These are phyloP conservation scores for Narthecium ossifragum DNA, from an alignment of 106 monocot genomes.

Conservation along the genomic window DNA sequence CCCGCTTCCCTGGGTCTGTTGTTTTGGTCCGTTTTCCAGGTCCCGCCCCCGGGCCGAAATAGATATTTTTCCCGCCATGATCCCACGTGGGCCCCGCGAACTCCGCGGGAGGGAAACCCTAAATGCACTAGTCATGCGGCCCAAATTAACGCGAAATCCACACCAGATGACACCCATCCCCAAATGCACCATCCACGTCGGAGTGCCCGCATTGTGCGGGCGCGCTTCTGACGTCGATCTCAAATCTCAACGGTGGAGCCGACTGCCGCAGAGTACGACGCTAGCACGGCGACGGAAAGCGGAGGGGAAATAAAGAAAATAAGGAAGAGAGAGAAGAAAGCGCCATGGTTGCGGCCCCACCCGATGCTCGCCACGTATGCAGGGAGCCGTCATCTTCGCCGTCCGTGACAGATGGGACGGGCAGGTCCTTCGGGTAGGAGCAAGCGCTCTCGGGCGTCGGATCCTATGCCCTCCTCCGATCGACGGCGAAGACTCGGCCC, in stretches of 20 bases:
- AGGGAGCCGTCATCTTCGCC: slow-evolving; percentile 8
- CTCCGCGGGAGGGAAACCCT: background rate
- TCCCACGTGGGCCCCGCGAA: too few species aligned
- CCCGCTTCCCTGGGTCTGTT: too few species aligned
- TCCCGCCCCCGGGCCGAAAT: too few species aligned
- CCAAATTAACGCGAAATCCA: slow-evolving; percentile 29
- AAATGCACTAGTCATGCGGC: slow-evolving; percentile 29
- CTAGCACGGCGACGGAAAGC: too few species aligned
- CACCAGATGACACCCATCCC: slow-evolving; percentile 3
- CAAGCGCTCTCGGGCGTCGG: slow-evolving; percentile 14
- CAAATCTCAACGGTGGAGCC: too few species aligned
- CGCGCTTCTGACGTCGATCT: too few species aligned
- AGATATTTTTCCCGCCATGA: too few species aligned
- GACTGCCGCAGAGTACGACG: too few species aligned
- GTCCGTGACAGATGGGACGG: slow-evolving; percentile 51
- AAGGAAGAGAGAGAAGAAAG: background rate
- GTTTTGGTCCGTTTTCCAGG: too few species aligned
- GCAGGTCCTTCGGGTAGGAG: slow-evolving; percentile 11
- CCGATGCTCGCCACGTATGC: slow-evolving; percentile 29
- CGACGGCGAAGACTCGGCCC: slow-evolving; percentile 25
- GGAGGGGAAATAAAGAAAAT: too few species aligned
- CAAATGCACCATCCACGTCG: too few species aligned
- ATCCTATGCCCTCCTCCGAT: slow-evolving; percentile 3
- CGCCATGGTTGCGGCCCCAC: background rate
- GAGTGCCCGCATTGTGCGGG: too few species aligned